These are phyloP conservation scores for Mycogone perniciosa DNA, from an alignment of 2,329 filamentous ascomycete species.

Conservation along the genomic window DNA sequence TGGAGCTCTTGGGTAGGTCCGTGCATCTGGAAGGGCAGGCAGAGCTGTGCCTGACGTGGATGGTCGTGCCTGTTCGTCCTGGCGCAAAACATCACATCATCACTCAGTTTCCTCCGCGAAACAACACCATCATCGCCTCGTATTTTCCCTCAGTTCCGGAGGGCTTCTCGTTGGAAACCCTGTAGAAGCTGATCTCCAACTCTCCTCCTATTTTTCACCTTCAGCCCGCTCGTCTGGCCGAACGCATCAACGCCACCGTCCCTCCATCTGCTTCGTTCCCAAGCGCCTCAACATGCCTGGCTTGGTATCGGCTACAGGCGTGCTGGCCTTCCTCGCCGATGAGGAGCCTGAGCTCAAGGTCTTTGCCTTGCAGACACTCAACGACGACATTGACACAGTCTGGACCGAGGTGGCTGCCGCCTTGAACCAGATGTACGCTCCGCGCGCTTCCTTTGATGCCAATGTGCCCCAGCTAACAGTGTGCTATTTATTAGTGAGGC, in stretches of 20 bases:
- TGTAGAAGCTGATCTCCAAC: not conserved
- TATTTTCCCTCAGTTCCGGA: conserved; percentile 7
- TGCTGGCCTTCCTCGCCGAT: conserved; percentile 91
- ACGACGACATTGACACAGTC: conserved; percentile 92
- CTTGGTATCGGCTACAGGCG: conserved; percentile 86
- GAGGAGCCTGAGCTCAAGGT: conserved; percentile 90
- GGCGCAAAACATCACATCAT: conserved; percentile 24
- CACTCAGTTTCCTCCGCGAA: conserved; percentile 12
- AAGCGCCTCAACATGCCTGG: conserved; percentile 64
- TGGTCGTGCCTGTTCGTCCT: conserved; percentile 27
- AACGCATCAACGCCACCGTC: not conserved
- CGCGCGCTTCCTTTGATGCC: not conserved
- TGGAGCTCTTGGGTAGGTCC: conserved; percentile 19
- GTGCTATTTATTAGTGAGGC: conserved; percentile 63
- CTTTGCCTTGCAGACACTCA: conserved; percentile 90
- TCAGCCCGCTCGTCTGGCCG: too few relatives aligned
- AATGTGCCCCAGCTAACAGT: not conserved
- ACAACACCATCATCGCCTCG: conserved; percentile 12
- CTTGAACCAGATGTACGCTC: conserved; percentile 78
- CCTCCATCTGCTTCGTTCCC: not conserved
- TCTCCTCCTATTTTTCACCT: conserved; percentile 1
- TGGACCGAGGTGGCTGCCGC: conserved; percentile 96
- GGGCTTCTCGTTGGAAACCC: not conserved
- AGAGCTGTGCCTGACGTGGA: conserved; percentile 37
- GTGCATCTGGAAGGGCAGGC: conserved; percentile 26